Percentiles rank a stretch among this genome's conserved stretches.
phyloP scores from a whole-genome alignment of 352 stramenopile species.

The Pseudoperonospora humuli region DNA sequence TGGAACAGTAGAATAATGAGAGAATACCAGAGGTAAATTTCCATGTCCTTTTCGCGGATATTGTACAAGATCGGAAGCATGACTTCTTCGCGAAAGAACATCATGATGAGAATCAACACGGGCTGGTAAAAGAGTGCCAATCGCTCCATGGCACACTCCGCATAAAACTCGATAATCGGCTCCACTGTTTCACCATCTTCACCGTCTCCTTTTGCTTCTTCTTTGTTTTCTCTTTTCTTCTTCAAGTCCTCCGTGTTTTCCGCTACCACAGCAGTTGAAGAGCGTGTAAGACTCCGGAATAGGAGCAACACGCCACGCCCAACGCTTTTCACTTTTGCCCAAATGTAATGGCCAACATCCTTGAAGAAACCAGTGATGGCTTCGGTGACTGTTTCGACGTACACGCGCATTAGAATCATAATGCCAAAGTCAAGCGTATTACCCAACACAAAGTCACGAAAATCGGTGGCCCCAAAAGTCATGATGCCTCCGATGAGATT shows the following conservation, averaged over 20 bases:
- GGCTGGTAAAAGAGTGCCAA: slow-evolving; percentile 91
- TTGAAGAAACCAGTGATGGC: slow-evolving; percentile 61
- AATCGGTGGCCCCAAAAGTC: slow-evolving; percentile 93
- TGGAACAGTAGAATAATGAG: slow-evolving; percentile 94
- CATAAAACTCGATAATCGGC: slow-evolving; percentile 93
- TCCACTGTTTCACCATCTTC: slow-evolving; percentile 90
- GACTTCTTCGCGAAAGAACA: slow-evolving; percentile 91
- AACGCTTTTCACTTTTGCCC: slow-evolving; percentile 32
- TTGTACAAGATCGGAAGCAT: slow-evolving; percentile 92
- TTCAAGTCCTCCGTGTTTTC: slow-evolving; percentile 23
- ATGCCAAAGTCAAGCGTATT: slow-evolving; percentile 94
- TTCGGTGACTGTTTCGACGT: slow-evolving; percentile 80
- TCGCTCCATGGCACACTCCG: slow-evolving; percentile 87
- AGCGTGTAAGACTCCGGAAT: slow-evolving; percentile 48
- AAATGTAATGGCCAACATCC: slow-evolving; percentile 28
- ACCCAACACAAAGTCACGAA: slow-evolving; percentile 94
- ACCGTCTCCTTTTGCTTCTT: slow-evolving; percentile 27
- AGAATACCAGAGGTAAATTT: slow-evolving; percentile 95
- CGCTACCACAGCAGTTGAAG: slow-evolving; percentile 21
- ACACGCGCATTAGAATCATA: slow-evolving; percentile 90
- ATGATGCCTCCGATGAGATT: slow-evolving; percentile 89
- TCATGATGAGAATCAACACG: slow-evolving; percentile 93
- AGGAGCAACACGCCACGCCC: slow-evolving; percentile 27
- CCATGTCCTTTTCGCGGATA: slow-evolving; percentile 96
- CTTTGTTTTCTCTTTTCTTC: slow-evolving; percentile 34